Conservation (phyloP, 2,329 filamentous ascomycete species). For the Bimuria novae-zelandiae region DNA sequence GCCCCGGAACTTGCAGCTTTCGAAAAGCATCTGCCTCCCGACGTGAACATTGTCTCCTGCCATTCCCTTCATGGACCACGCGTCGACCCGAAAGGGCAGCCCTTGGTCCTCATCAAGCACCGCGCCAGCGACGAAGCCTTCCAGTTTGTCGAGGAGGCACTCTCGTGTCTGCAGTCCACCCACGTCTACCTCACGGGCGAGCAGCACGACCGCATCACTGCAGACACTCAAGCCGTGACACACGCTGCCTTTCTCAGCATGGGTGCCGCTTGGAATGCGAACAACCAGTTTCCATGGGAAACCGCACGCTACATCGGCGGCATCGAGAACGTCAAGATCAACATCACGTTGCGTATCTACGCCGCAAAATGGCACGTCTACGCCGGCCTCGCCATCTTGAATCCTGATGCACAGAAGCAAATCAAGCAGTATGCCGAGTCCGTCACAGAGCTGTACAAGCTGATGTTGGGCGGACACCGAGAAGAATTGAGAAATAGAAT, state of each 20-base stretch:
- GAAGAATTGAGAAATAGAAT: slow-evolving; percentile 76
- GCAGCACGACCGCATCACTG: slow-evolving; percentile 94
- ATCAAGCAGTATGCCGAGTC: slow-evolving; percentile 92
- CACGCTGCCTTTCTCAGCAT: slow-evolving; percentile 95
- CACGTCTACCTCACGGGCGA: slow-evolving; percentile 84
- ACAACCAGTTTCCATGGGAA: slow-evolving; percentile 96
- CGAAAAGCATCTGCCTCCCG: slow-evolving; percentile 80
- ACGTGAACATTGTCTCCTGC: slow-evolving; percentile 93
- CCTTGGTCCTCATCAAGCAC: slow-evolving; percentile 92
- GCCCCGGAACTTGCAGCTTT: slow-evolving; percentile 94
- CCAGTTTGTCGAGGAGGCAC: slow-evolving; percentile 76
- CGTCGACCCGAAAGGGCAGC: slow-evolving; percentile 86
- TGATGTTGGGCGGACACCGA: slow-evolving; percentile 87
- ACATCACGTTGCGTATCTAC: slow-evolving; percentile 96
- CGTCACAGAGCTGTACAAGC: slow-evolving; percentile 92
- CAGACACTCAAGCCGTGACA: slow-evolving; percentile 96
- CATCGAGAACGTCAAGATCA: slow-evolving; percentile 99
- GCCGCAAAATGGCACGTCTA: slow-evolving; percentile 99
- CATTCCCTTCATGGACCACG: slow-evolving; percentile 95
- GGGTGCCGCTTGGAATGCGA: slow-evolving; percentile 97
- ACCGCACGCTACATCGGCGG: slow-evolving; percentile 93
- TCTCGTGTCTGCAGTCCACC: slow-evolving; percentile 83
- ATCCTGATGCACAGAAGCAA: slow-evolving; percentile 88
- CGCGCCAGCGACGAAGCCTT: slow-evolving; percentile 79
- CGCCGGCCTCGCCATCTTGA: slow-evolving; percentile 93